A percentile compares a stretch with the other conserved stretches of the same genome.
Evolutionary conservation across 352 stramenopile genomes (phyloP).

Genomic region (Sclerospora graminicola): DNA sequence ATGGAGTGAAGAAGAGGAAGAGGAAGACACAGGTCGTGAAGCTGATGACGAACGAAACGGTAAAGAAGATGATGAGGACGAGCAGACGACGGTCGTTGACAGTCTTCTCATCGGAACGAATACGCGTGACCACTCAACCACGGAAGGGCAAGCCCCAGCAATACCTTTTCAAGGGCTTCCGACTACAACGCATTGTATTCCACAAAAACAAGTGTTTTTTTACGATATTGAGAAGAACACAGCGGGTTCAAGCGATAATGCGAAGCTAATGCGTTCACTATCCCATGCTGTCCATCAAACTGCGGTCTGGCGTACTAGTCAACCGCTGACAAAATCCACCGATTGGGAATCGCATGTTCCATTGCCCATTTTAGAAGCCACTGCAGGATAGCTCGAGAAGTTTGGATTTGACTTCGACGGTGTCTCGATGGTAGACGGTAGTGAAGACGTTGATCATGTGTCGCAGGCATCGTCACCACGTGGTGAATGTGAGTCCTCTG

Average conservation of each 20-base stretch:
- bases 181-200: constrained; percentile 9
- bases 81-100: constrained; percentile 70
- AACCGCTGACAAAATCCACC: constrained; percentile 54
- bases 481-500: constrained; percentile 49
- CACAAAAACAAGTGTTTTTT: constrained; percentile 32
- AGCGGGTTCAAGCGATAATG: constrained; percentile 41
- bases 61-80: constrained; percentile 69
- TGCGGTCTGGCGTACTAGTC: constrained; percentile 66
- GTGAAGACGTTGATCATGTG: constrained; percentile 50
- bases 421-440: constrained; percentile 54
- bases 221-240: constrained; percentile 65
- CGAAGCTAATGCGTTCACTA: constrained; percentile 63
- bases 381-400: constrained; percentile 39
- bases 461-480: constrained; percentile 65
- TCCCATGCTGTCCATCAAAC: constrained; percentile 69
- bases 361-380: constrained; percentile 42
- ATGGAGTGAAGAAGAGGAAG: constrained; percentile 62
- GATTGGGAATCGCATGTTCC: constrained; percentile 54
- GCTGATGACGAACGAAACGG: constrained; percentile 36
- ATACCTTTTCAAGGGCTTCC: constrained; percentile 9
- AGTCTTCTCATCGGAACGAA: constrained; percentile 71
- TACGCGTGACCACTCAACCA: constrained; percentile 31
- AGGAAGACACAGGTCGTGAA: constrained; percentile 37
- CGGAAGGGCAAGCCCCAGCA: constrained; percentile 1
- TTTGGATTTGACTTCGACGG: constrained; percentile 78